These are phyloP conservation scores for Delphinella strobiligena DNA, from an alignment of 2,329 filamentous ascomycete genomes.

Conservation along the genomic window DNA sequence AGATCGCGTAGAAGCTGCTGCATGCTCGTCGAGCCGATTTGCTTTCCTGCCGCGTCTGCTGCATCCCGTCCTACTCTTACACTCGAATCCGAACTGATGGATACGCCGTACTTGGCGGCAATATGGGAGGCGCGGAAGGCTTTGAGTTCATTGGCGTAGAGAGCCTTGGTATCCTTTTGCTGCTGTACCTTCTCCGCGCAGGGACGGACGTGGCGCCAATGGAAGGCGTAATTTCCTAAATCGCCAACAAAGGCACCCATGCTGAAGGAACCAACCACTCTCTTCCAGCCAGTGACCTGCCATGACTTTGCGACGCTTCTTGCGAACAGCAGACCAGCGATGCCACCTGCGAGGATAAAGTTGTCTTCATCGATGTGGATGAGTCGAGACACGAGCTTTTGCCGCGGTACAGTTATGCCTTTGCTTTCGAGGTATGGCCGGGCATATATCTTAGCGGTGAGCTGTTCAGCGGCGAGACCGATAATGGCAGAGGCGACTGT, in stretches of 20 bases:
- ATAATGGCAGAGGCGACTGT: constrained; percentile 1
- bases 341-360: constrained; percentile 6
- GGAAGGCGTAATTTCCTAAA: constrained; percentile 2
- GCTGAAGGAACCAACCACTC: constrained; percentile 7
- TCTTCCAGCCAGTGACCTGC: constrained; percentile 6
- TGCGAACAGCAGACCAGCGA: constrained; percentile 4
- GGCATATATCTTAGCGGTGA: constrained; percentile 3
- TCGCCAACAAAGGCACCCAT: constrained; percentile 5
- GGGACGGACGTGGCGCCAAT: background rate
- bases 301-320: constrained; percentile 5
- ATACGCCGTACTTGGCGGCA: background rate
- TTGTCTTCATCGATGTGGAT: constrained; percentile 9
- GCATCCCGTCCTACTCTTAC: background rate
- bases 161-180: background rate
- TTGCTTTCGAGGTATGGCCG: constrained; percentile 9
- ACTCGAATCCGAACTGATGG: background rate
- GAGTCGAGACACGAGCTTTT: constrained; percentile 8
- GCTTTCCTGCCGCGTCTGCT: background rate
- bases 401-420: constrained; percentile 6
- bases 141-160: background rate
- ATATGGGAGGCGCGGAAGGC: background rate
- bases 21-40: background rate
- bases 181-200: background rate
- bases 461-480: background rate
- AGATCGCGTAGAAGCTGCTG: background rate